Evolutionary conservation across 768 basidiomycete genomes (phyloP), one percentile per base, ranked within the genome.

Genomic region (Suillus tomentosus): DNA sequence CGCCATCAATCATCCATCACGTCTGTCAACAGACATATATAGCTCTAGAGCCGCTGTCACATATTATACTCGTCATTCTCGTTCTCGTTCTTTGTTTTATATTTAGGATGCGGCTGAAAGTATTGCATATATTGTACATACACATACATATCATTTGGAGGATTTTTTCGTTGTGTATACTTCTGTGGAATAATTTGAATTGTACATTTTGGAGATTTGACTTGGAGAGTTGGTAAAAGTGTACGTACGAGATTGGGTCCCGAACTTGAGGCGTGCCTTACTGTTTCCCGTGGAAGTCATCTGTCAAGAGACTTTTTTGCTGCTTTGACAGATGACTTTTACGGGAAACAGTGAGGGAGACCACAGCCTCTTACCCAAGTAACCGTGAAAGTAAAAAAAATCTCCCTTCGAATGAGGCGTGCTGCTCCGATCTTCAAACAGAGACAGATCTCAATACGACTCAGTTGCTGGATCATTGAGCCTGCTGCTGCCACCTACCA

Each of bases 11-110:
- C 36, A 40, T 15, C 55, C n/a, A n/a, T 19, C 34, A 24, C 24
- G 31, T 37, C n/a, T 37, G 36, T 13, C 36, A 14, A 22, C 22
- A 15, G 37, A 24, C 8, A 27, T 40, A 27, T 27, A 27, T 27
- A 57, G 57, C 39, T 42, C 40, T 56, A 56, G 22, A 56, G 55
- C 55, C 22, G 37, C 55, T 58, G 56, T 58, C 57, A 43, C 40
- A 58, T 40, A 58, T 13, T 17, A 34, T 37, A 56, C 22, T 39
- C 6, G 0, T 36, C 8, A 17, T 42, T 37, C 55, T 27, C 17
- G 0, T 34, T 53, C 19, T 19, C 7, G 7, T 56, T 39, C 37
- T 9, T 40, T 40, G 40, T 39, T 39, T 40, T 40, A 40, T 40
- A 14, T 40, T 40, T 40, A 40, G 39, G 5, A 40, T 40, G 31